phyloP scores from a whole-genome alignment of 352 stramenopile species.

The Peronospora destructor region DNA sequence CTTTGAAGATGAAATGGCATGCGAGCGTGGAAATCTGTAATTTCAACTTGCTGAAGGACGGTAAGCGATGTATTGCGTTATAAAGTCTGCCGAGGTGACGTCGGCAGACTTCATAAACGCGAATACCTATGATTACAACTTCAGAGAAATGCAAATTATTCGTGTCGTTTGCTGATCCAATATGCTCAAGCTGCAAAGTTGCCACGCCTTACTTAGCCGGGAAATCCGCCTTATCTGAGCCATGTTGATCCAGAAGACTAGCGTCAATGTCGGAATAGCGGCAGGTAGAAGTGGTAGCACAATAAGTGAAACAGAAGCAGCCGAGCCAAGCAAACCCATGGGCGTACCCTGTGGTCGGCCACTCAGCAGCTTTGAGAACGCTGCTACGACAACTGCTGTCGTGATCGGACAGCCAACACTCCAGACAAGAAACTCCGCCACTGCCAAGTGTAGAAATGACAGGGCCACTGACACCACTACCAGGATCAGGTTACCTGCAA shows the following conservation, averaged over 20 bases:
- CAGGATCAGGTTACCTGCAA: conserved; percentile 50
- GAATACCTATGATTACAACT: not conserved
- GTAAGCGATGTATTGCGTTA: too few relatives aligned
- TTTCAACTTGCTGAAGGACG: not conserved
- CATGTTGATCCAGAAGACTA: conserved; percentile 78
- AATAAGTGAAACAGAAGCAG: conserved; percentile 66
- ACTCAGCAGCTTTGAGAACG: conserved; percentile 71
- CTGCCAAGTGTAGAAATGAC: conserved; percentile 39
- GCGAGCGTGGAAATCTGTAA: not conserved
- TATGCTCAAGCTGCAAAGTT: not conserved
- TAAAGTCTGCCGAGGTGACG: not conserved
- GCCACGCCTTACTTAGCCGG: conserved; percentile 12
- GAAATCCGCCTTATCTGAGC: conserved; percentile 30
- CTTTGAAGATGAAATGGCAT: not conserved
- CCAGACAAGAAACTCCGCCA: conserved; percentile 72
- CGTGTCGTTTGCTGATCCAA: not conserved
- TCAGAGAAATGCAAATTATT: not conserved
- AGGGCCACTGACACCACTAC: conserved; percentile 36
- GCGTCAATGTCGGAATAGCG: conserved; percentile 53
- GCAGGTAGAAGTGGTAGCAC: conserved; percentile 69
- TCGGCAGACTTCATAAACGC: too few relatives aligned
- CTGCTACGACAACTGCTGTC: conserved; percentile 62
- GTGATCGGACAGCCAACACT: conserved; percentile 75
- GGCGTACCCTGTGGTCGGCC: conserved; percentile 67
- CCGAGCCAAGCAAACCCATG: conserved; percentile 72